Conservation (phyloP, 1,139 yeast species). For the Pichia sp. region DNA sequence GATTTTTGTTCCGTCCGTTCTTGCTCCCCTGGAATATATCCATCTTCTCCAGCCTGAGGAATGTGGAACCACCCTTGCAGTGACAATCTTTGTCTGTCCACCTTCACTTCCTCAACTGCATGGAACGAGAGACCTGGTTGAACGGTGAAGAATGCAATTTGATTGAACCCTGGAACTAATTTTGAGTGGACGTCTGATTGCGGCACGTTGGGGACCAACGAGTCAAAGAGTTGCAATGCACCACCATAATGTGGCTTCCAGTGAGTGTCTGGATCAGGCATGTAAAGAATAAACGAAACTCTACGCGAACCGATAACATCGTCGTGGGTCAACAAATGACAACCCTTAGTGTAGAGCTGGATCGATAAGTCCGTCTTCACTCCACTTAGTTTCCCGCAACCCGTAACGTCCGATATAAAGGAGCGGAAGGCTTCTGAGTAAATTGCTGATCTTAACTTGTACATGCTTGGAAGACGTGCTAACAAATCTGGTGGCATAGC, state of each 20-base stretch:
- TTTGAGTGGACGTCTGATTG: conserved; percentile 66
- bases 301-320: conserved; percentile 96
- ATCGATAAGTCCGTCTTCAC: conserved; percentile 86
- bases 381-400: conserved; percentile 88
- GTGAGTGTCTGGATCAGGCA: conserved; percentile 84
- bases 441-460: conserved; percentile 75
- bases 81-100: conserved; percentile 81
- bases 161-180: conserved; percentile 90
- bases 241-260: conserved; percentile 96
- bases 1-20: conserved; percentile 71
- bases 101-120: conserved; percentile 95
- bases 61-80: conserved; percentile 99
- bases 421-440: conserved; percentile 84
- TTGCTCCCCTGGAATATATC: conserved; percentile 75
- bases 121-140: conserved; percentile 96
- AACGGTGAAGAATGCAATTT: conserved; percentile 90
- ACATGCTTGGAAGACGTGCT: conserved; percentile 67
- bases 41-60: conserved; percentile 89
- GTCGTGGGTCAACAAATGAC: conserved; percentile 92
- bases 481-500: conserved; percentile 79
- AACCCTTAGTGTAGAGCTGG: conserved; percentile 86
- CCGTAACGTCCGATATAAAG: conserved; percentile 74
- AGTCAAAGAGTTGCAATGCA: conserved; percentile 79
- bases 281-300: conserved; percentile 84
- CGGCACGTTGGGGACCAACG: conserved; percentile 87